phyloP scores from a whole-genome alignment of 306 rosid genomes.

The Trifolium fragiferum region DNA sequence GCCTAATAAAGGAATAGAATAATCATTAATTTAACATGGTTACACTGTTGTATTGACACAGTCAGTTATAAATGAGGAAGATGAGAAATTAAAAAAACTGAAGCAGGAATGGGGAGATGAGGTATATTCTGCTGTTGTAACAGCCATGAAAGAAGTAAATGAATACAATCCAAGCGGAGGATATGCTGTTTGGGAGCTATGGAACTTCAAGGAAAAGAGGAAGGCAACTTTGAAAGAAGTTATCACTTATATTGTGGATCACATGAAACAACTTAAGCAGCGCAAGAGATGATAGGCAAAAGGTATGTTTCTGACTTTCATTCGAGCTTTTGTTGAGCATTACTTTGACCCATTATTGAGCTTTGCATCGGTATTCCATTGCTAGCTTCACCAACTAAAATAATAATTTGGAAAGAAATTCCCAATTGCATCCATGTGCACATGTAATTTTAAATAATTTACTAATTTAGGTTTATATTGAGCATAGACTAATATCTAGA shows the following conservation, averaged over 20 bases:
- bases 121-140: conserved; percentile 58
- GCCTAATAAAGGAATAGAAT: conserved; percentile 12
- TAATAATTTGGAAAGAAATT: not conserved
- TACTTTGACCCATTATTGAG: not conserved
- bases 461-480: not conserved
- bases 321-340: not conserved
- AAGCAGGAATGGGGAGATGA: conserved; percentile 87
- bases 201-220: conserved; percentile 82
- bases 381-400: no score
- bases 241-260: conserved; percentile 53
- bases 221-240: conserved; percentile 95
- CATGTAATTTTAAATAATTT: not conserved
- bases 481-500: not conserved
- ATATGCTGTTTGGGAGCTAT: conserved; percentile 66
- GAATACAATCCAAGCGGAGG: conserved; percentile 90
- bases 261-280: conserved; percentile 61
- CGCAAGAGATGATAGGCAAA: conserved; percentile 69
- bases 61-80: conserved; percentile 66
- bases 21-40: conserved; percentile 7
- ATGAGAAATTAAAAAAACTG: conserved; percentile 66
- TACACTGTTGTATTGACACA: conserved; percentile 43
- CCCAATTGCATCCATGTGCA: not conserved
- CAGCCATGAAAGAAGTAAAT: conserved; percentile 68
- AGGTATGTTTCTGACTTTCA: conserved; percentile 45
- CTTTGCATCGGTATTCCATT: not conserved